Conservation (phyloP, 1,284 basidiomycete genomes). For the Leccinum olivaceoglutinosum region DNA sequence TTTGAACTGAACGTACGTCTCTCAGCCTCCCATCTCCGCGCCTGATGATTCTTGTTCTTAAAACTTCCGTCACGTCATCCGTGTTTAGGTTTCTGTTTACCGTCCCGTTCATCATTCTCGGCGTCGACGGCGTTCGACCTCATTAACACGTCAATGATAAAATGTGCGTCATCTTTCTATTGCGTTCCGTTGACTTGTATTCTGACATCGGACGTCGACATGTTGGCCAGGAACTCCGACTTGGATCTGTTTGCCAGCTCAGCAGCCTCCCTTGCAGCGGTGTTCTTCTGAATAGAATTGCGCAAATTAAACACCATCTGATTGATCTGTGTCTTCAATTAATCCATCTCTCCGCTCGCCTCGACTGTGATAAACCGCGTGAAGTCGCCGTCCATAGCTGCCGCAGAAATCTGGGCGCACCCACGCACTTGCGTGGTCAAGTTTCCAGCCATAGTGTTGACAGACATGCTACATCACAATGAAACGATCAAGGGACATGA, state of each 20-base stretch:
- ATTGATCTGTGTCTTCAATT: slow-evolving; percentile 98
- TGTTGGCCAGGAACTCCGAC: slow-evolving; percentile 97
- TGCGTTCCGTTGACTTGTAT: background rate
- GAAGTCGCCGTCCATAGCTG: slow-evolving; percentile 98
- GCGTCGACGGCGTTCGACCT: slow-evolving; percentile 57
- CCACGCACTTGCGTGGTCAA: slow-evolving; percentile 98
- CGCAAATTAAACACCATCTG: slow-evolving; percentile 99
- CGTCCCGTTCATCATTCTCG: slow-evolving; percentile 57
- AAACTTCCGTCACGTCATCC: slow-evolving; percentile 32
- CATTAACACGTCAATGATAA: slow-evolving; percentile 61
- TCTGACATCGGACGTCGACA: slow-evolving; percentile 28
- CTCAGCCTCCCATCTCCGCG: background rate
- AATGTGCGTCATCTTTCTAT: slow-evolving; percentile 30
- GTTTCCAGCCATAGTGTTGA: slow-evolving; percentile 95
- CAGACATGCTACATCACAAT: slow-evolving; percentile 56
- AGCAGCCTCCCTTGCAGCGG: slow-evolving; percentile 93
- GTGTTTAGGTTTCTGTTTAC: slow-evolving; percentile 70
- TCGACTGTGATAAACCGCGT: slow-evolving; percentile 99
- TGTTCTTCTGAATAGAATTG: slow-evolving; percentile 98
- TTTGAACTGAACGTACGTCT: slow-evolving; percentile 61
- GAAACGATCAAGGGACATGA: slow-evolving; percentile 1
- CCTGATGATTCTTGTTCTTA: background rate
- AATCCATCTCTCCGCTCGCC: slow-evolving; percentile 98
- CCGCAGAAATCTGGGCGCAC: slow-evolving; percentile 97
- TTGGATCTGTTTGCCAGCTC: slow-evolving; percentile 95